Evolutionary conservation across 306 rosid species (phyloP).

Genomic region (Citrullus colocynthis): DNA sequence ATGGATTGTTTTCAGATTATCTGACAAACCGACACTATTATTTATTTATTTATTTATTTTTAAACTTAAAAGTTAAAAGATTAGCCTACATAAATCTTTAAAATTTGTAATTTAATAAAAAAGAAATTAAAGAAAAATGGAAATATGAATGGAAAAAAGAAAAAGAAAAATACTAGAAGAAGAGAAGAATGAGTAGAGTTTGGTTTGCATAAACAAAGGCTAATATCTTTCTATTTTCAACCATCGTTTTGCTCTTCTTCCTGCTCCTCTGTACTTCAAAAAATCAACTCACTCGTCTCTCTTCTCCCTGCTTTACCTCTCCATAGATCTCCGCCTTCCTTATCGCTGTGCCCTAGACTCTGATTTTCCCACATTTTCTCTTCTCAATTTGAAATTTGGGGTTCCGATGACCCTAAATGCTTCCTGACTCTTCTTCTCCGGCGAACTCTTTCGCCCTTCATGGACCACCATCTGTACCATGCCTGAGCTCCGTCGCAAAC

Average conservation of each 20-base stretch:
- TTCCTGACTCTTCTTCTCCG: constrained; percentile 1
- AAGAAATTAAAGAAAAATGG: no score
- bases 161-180: background rate
- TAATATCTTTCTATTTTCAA: constrained; percentile 2
- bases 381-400: background rate
- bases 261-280: constrained; percentile 4
- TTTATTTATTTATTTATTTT: no score
- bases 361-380: background rate
- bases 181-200: background rate
- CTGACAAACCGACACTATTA: no score
- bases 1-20: no score
- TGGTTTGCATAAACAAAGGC: background rate
- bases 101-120: no score
- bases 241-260: constrained; percentile 10
- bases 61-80: no score
- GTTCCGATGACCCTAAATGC: background rate
- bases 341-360: background rate
- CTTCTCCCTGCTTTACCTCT: background rate
- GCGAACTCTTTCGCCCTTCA: background rate
- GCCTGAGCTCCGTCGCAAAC: background rate
- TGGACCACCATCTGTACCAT: background rate
- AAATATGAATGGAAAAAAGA: background rate
- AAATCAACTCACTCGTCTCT: background rate
- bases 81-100: no score
- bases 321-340: background rate